A percentile compares a stretch with the other conserved stretches of the same genome.
These are phyloP conservation scores for Suhomyces vadensis DNA, from an alignment of 805 yeast genomes.

Conservation along the genomic window DNA sequence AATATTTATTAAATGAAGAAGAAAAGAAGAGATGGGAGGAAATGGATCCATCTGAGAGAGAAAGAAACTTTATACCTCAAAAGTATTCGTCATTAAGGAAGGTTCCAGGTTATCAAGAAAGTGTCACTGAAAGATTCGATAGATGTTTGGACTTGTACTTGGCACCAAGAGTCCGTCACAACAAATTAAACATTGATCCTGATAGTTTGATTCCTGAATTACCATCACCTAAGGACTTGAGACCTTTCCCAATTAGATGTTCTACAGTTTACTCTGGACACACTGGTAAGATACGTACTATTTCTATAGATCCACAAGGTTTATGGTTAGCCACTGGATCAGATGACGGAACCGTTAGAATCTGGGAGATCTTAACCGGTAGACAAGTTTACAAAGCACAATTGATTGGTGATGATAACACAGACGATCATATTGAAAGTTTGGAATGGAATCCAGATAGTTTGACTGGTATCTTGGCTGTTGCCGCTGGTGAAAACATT, in stretches of 20 bases:
- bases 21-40: slow-evolving; percentile 73
- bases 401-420: slow-evolving; percentile 49
- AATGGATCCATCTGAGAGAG: slow-evolving; percentile 74
- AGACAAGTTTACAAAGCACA: slow-evolving; percentile 80
- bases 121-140: slow-evolving; percentile 88
- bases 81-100: slow-evolving; percentile 80
- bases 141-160: slow-evolving; percentile 89
- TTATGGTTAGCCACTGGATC: slow-evolving; percentile 97
- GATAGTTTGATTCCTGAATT: slow-evolving; percentile 93
- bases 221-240: slow-evolving; percentile 93
- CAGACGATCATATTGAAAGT: slow-evolving; percentile 76
- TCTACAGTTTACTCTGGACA: slow-evolving; percentile 87
- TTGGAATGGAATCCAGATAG: slow-evolving; percentile 89
- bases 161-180: slow-evolving; percentile 93
- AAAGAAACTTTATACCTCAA: slow-evolving; percentile 75
- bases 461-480: slow-evolving; percentile 75
- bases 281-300: slow-evolving; percentile 72
- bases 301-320: slow-evolving; percentile 86
- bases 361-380: slow-evolving; percentile 97
- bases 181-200: slow-evolving; percentile 91
- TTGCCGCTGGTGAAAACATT: slow-evolving; percentile 77
- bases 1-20: slow-evolving; percentile 78
- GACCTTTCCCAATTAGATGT: slow-evolving; percentile 93
- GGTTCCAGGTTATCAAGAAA: slow-evolving; percentile 90
- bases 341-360: slow-evolving; percentile 91